These are phyloP conservation scores for Geranium brycei DNA, from an alignment of 345 rosid species.

Conservation along the genomic window DNA sequence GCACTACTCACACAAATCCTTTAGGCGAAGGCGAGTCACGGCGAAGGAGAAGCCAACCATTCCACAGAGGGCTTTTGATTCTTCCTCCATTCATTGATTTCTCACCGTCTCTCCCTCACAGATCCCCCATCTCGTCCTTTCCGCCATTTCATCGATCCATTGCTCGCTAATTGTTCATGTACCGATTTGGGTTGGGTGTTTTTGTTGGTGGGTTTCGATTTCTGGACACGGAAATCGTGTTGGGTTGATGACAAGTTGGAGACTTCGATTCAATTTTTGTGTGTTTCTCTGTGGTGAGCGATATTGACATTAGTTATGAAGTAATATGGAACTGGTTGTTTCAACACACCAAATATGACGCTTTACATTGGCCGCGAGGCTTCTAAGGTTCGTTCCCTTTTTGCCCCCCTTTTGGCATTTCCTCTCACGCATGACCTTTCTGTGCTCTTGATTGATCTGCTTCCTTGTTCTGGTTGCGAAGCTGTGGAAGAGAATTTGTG, in stretches of 20 bases:
- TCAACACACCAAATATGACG: conserved; percentile 42
- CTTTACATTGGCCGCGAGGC: conserved; percentile 94
- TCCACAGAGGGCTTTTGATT: not conserved
- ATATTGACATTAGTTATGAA: conserved; percentile 44
- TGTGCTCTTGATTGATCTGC: conserved; percentile 3
- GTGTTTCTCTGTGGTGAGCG: conserved; percentile 9
- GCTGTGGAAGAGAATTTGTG: conserved; percentile 89
- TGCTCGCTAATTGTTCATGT: not conserved
- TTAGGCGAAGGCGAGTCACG: conserved; percentile 3
- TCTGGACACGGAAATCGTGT: not conserved
- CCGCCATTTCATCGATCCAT: not conserved
- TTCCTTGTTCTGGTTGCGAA: conserved; percentile 22
- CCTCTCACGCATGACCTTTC: not conserved
- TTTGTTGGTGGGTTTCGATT: not conserved
- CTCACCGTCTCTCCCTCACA: not conserved
- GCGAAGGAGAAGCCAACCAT: not conserved
- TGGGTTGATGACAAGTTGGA: not conserved
- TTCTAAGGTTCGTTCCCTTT: conserved; percentile 46
- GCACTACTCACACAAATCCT: not conserved
- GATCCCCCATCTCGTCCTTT: not conserved
- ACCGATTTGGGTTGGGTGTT: too few species aligned
- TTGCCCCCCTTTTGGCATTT: not conserved
- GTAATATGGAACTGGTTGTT: conserved; percentile 50
- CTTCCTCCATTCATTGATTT: not conserved
- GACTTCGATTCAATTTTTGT: conserved; percentile 1